Percentiles rank a stretch among this genome's conserved stretches.
Evolutionary conservation across 2,329 filamentous ascomycete species (phyloP).

Genomic region (Claviceps sp.): DNA sequence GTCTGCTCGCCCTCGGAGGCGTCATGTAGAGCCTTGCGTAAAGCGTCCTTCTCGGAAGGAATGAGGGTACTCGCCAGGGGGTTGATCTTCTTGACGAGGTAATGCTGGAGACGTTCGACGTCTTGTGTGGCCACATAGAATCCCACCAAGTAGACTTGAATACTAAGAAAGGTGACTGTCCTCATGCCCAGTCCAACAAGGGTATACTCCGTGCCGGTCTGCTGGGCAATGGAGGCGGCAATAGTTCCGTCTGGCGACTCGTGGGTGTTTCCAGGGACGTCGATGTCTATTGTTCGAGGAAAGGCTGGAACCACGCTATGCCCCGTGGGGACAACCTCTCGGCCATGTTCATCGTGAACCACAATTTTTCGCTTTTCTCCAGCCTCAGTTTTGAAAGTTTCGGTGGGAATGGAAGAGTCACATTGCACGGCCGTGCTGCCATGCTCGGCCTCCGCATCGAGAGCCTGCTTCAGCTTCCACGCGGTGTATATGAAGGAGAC

Average conservation of each 20-base stretch:
- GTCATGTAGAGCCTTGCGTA: constrained; percentile 59
- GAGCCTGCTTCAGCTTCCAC: constrained; percentile 34
- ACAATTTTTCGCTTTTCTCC: constrained; percentile 43
- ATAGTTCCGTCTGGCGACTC: constrained; percentile 11
- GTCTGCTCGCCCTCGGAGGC: constrained; percentile 53
- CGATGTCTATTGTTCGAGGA: constrained; percentile 56
- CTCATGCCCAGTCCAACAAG: constrained; percentile 78
- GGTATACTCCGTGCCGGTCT: constrained; percentile 58
- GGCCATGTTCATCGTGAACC: constrained; percentile 52
- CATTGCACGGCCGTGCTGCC: constrained; percentile 27
- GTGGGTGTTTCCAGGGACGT: constrained; percentile 20
- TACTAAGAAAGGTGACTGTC: constrained; percentile 75
- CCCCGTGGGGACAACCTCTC: constrained; percentile 67
- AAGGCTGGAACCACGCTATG: constrained; percentile 70
- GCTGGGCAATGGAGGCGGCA: constrained; percentile 23
- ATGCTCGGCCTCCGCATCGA: constrained; percentile 19
- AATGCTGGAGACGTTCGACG: constrained; percentile 65
- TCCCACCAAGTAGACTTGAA: constrained; percentile 91
- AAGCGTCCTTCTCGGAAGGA: constrained; percentile 61
- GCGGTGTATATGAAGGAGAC: constrained; percentile 37
- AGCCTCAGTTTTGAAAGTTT: constrained; percentile 34
- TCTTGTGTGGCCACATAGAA: constrained; percentile 80
- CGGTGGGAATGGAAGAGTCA: constrained; percentile 25
- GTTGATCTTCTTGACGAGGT: constrained; percentile 64
- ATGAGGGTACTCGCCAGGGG: constrained; percentile 72